Conservation (phyloP, 306 rosid species). For the Calophaca sinica region DNA sequence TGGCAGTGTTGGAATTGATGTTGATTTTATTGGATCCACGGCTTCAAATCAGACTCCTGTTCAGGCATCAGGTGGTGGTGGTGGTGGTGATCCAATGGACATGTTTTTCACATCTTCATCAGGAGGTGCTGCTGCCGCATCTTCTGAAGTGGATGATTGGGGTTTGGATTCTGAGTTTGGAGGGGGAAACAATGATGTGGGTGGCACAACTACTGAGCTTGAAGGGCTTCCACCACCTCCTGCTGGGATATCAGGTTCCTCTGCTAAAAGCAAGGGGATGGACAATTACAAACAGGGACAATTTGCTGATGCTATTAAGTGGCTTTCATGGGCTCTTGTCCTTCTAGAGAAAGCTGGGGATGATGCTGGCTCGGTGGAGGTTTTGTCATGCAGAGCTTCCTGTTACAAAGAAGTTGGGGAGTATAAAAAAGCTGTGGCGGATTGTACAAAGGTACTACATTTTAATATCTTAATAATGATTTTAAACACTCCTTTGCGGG, state of each 20-base stretch:
- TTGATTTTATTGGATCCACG: slow-evolving; percentile 56
- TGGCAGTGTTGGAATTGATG: slow-evolving; percentile 42
- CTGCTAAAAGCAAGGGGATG: slow-evolving; percentile 91
- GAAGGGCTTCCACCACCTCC: slow-evolving; percentile 99
- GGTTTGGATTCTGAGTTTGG: slow-evolving; percentile 78
- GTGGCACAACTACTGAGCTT: slow-evolving; percentile 87
- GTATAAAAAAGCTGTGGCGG: slow-evolving; percentile 97
- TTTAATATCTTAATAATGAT: slow-evolving; percentile 26
- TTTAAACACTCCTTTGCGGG: background rate
- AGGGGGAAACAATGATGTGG: slow-evolving; percentile 64
- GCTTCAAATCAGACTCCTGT: slow-evolving; percentile 50
- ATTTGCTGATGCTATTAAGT: slow-evolving; percentile 95
- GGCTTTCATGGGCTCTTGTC: slow-evolving; percentile 94
- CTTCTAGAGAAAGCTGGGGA: slow-evolving; percentile 85
- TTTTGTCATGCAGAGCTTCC: slow-evolving; percentile 91
- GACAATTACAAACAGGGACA: slow-evolving; percentile 95
- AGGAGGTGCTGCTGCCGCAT: slow-evolving; percentile 45
- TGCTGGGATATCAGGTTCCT: slow-evolving; percentile 73
- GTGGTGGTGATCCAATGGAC: slow-evolving; percentile 73
- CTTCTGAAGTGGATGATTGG: slow-evolving; percentile 80
- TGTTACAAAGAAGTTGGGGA: slow-evolving; percentile 99
- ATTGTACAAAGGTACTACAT: slow-evolving; percentile 91
- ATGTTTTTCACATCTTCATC: slow-evolving; percentile 66
- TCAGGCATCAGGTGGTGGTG: slow-evolving; percentile 47
- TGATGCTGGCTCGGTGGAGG: slow-evolving; percentile 59